These are phyloP conservation scores for Penicillium sp. DNA, from an alignment of 2,329 filamentous ascomycete genomes.

Conservation along the genomic window DNA sequence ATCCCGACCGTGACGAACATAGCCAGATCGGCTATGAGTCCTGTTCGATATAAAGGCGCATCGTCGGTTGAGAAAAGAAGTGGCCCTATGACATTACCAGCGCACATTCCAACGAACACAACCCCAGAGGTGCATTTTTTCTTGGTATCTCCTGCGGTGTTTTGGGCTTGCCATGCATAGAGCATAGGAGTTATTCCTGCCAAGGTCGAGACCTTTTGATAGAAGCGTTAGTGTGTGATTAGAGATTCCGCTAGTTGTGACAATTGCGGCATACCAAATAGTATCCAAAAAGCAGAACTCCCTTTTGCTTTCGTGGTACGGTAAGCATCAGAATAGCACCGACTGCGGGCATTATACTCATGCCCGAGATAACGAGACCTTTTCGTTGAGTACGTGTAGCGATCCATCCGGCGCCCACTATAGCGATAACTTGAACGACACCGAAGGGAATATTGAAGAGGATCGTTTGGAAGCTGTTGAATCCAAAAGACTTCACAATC, in stretches of 20 bases:
- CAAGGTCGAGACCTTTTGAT: conserved; percentile 30
- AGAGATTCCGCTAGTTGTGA: too few species aligned
- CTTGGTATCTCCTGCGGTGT: conserved; percentile 41
- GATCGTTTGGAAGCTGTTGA: conserved; percentile 42
- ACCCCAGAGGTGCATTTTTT: conserved; percentile 39
- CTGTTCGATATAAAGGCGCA: conserved; percentile 36
- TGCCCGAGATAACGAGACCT: conserved; percentile 46
- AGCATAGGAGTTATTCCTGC: conserved; percentile 39
- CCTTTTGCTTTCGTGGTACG: conserved; percentile 50
- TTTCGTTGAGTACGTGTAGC: conserved; percentile 48
- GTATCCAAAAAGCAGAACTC: conserved; percentile 54
- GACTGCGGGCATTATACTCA: conserved; percentile 42
- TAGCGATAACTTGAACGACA: conserved; percentile 40
- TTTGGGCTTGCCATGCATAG: conserved; percentile 41
- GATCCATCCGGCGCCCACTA: conserved; percentile 39
- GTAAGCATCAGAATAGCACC: conserved; percentile 54
- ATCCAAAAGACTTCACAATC: conserved; percentile 47
- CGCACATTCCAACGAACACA: conserved; percentile 40
- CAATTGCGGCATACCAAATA: conserved; percentile 44
- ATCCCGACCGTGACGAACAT: conserved; percentile 36
- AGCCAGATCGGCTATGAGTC: conserved; percentile 36
- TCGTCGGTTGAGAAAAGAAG: conserved; percentile 37
- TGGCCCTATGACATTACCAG: conserved; percentile 40
- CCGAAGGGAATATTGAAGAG: conserved; percentile 48
- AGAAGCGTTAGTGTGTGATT: not conserved